Conservation (phyloP, 345 rosid species). For the Balakata baccata region DNA sequence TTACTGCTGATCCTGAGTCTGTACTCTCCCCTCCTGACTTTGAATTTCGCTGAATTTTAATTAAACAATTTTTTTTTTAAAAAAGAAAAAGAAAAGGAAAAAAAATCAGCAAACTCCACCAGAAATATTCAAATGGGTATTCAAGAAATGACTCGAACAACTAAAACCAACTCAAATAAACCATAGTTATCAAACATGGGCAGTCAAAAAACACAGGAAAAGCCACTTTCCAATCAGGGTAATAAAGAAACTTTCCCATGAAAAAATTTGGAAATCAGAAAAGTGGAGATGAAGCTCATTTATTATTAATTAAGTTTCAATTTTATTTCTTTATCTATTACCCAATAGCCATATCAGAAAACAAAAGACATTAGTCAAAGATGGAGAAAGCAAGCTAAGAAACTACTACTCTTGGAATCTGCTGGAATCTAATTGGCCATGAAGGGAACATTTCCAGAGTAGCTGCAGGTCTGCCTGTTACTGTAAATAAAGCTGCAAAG, state of each 20-base stretch:
- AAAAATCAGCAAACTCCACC: conserved; percentile 19
- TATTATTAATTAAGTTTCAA: too few species aligned
- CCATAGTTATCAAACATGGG: conserved; percentile 1
- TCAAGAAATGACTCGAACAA: conserved; percentile 12
- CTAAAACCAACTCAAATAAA: neutral
- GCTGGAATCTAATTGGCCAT: conserved; percentile 98
- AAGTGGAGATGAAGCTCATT: too few species aligned
- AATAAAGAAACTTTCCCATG: too few species aligned
- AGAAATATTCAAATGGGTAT: conserved; percentile 11
- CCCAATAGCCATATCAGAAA: conserved; percentile 11
- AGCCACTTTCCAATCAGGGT: too few species aligned
- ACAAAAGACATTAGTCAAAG: conserved; percentile 53
- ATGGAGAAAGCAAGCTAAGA: conserved; percentile 31
- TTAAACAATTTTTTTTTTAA: neutral
- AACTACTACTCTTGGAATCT: conserved; percentile 71
- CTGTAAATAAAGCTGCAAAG: conserved; percentile 68
- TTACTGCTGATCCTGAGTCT: conserved; percentile 84
- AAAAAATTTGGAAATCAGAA: too few species aligned
- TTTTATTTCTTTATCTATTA: too few species aligned
- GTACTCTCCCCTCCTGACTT: conserved; percentile 76
- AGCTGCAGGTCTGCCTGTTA: conserved; percentile 73
- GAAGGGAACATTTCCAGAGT: conserved; percentile 99
- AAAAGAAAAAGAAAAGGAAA: neutral
- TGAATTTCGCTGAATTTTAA: conserved; percentile 67
- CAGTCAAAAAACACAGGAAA: neutral